Percentiles rank a stretch among this genome's conserved stretches.
phyloP scores from a whole-genome alignment of 1,284 basidiomycete genomes.

The Trametes hirsuta region DNA sequence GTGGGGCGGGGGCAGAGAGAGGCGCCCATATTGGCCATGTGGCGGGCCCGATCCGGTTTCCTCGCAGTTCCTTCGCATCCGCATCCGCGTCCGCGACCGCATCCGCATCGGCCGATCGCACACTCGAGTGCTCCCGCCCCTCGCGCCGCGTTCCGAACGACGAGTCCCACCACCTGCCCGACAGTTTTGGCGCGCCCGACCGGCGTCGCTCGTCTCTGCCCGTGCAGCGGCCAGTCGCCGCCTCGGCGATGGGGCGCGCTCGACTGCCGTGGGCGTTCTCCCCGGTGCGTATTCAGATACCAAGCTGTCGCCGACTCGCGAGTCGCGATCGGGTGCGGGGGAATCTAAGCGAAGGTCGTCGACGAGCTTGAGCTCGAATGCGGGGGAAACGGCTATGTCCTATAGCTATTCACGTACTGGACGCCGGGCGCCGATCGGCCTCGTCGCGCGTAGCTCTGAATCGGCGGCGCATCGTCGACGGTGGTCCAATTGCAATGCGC shows the following conservation, averaged over 20 bases:
- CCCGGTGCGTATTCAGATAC: not conserved
- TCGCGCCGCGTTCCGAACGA: not conserved
- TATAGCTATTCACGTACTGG: no score
- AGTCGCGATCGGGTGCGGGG: no score
- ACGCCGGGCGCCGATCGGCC: no score
- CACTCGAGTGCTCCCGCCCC: not conserved
- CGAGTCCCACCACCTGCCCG: no score
- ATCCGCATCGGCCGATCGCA: not conserved
- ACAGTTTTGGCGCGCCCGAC: not conserved
- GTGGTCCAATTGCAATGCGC: no score
- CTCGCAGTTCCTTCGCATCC: not conserved
- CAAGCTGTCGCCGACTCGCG: no score
- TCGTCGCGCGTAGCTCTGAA: no score
- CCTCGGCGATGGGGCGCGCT: not conserved
- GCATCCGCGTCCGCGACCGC: not conserved
- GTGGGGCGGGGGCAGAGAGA: not conserved
- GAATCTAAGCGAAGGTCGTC: no score
- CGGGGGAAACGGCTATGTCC: no score
- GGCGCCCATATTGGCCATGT: constrained; percentile 2
- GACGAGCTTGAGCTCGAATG: no score
- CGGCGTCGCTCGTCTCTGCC: not conserved
- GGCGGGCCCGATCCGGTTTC: constrained; percentile 8
- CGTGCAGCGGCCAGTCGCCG: not conserved
- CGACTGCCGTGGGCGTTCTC: not conserved
- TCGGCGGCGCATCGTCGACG: no score